Conservation (phyloP, 306 rosid genomes). For the Begonia fuchsioides region DNA sequence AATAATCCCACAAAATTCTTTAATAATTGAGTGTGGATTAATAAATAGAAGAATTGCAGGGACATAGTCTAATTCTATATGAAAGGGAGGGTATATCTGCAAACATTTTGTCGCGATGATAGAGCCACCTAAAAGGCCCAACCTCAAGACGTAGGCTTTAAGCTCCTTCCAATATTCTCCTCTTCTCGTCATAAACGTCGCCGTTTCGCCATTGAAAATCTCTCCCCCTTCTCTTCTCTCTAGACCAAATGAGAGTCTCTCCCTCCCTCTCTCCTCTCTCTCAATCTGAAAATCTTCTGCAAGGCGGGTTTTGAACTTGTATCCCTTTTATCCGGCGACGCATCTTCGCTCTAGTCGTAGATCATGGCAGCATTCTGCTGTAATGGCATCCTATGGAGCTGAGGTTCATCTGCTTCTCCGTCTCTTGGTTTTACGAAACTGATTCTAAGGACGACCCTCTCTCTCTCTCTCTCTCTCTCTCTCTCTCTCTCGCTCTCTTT, state of each 20-base stretch:
- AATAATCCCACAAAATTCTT: too few species aligned
- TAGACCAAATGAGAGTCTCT: too few species aligned
- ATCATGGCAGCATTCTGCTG: too few species aligned
- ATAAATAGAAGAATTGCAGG: too few species aligned
- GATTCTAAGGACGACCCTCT: slow-evolving; percentile 1
- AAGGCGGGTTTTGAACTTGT: too few species aligned
- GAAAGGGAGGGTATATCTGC: slow-evolving; percentile 8
- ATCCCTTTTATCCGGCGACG: too few species aligned
- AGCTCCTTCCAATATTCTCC: slow-evolving; percentile 25
- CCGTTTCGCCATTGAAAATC: slow-evolving; percentile 23
- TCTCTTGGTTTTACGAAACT: too few species aligned
- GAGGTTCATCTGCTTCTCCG: slow-evolving; percentile 9
- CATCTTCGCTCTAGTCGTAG: too few species aligned
- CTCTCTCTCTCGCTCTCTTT: neutral
- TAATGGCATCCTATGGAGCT: too few species aligned
- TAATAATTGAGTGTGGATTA: too few species aligned
- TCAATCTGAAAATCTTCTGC: neutral
- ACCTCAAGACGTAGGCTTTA: slow-evolving; percentile 33
- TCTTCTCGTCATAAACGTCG: slow-evolving; percentile 21
- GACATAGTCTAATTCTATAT: too few species aligned
- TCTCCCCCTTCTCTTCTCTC: slow-evolving; percentile 9
- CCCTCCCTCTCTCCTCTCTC: too few species aligned
- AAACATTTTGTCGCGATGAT: slow-evolving; percentile 9
- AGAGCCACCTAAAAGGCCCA: slow-evolving; percentile 15
- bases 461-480: neutral